Base-by-base conservation (phyloP, 163 green algal genomes). In the Volvox carteri region DNA sequence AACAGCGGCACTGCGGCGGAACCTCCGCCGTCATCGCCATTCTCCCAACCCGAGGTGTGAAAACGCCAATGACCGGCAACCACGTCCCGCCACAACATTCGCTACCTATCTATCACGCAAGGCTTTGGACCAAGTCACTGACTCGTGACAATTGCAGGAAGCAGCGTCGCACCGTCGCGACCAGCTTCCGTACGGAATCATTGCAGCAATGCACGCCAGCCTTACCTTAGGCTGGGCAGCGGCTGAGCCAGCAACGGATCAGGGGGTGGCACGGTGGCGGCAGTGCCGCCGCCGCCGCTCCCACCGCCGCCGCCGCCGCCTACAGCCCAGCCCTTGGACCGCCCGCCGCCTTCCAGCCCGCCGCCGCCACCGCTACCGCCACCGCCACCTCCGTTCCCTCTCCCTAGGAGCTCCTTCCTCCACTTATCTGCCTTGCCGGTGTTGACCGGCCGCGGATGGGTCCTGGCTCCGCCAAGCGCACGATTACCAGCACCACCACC, bases 361-460 rank as follows among this genome's bases (percentile, higher is more conserved):
- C 65, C 28, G 0, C 46, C 62, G 18, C 65, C 81, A 5, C 65
- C 46, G 48, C 50, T 72, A 50, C 2, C 39, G 16, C 37, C 70
- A 28, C 70, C 37, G 52, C 39, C 70, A 39, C 52, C 33, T 21
- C 50, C 48, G 21, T 12, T 54, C 1, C 2, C 6, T 6, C 67
- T 39, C 1, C 84, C 84, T 19, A 89, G 33, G 35, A 89, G 70
- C 52, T 89, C 70, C 50, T 62, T 41, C 28, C 84, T 52, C 70
- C 68, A 81, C 70, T 75, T 75, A 2, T 83, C 81, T 7, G 81
- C 81, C 81, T 87, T 87, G 35, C 52, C 75, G n/a, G 75, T 81
- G 46, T 81, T 81, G 7, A 39, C 19, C 23, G 73, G 16, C 44
- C 73, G 73, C 7, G 41, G 12, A 14, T 46, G 67, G n/a, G n/a